Evolutionary conservation across 1,284 basidiomycete genomes (phyloP).

Genomic region (Austroboletus rostrupii): DNA sequence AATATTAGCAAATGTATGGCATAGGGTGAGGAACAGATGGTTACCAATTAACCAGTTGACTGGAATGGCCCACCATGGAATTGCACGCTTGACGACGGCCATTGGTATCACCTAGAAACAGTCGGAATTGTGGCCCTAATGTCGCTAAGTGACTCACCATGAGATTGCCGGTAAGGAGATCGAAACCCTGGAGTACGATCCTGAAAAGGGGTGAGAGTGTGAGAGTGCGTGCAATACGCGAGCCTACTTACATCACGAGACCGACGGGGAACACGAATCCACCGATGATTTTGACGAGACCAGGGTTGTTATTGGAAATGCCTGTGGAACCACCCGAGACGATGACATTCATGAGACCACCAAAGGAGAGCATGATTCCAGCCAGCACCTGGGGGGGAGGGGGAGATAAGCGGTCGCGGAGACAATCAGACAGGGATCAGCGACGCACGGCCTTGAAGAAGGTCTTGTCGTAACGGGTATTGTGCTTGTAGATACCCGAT

Average conservation of each 20-base stretch:
- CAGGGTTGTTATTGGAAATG: constrained; percentile 53
- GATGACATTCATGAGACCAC: constrained; percentile 61
- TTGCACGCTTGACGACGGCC: constrained; percentile 54
- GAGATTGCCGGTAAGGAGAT: constrained; percentile 73
- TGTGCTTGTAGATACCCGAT: constrained; percentile 56
- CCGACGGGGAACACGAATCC: constrained; percentile 73
- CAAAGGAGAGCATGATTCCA: constrained; percentile 69
- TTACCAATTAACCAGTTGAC: constrained; percentile 66
- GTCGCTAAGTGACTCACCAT: constrained; percentile 43
- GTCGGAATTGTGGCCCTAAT: background rate
- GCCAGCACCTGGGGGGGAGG: constrained; percentile 48
- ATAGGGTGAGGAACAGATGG: background rate
- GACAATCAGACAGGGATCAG: background rate
- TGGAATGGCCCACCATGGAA: constrained; percentile 66
- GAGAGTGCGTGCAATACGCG: background rate
- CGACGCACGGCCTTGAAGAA: constrained; percentile 64
- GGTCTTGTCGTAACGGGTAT: constrained; percentile 52
- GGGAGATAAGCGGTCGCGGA: background rate
- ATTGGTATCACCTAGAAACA: constrained; percentile 58
- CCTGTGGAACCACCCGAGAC: constrained; percentile 55
- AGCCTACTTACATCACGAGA: constrained; percentile 56
- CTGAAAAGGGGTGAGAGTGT: constrained; percentile 31
- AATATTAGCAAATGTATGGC: background rate
- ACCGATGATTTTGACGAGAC: constrained; percentile 60
- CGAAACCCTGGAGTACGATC: constrained; percentile 69